These are phyloP conservation scores for Arthrobotrys musiformis DNA, from an alignment of 2,329 filamentous ascomycete genomes.

Conservation along the genomic window DNA sequence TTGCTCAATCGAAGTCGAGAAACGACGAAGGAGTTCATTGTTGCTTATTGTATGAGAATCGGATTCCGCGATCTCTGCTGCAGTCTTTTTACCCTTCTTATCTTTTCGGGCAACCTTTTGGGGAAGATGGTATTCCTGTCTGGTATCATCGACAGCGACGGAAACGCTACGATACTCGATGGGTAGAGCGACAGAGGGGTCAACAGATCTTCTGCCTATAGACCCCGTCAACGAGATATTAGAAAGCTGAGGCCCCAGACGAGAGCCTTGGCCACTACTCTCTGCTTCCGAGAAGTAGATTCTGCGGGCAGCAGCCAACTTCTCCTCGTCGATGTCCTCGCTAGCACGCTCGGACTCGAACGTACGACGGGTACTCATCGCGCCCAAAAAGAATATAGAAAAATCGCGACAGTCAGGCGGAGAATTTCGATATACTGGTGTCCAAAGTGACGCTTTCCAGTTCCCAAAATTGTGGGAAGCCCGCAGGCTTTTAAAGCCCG, in stretches of 20 bases:
- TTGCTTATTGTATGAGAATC: constrained; percentile 48
- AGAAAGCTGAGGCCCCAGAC: constrained; percentile 3
- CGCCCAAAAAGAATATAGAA: constrained; percentile 15
- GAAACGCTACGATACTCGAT: constrained; percentile 51
- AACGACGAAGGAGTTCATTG: constrained; percentile 44
- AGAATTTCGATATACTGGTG: constrained; percentile 23
- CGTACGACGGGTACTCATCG: constrained; percentile 50
- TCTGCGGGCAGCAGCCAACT: constrained; percentile 33
- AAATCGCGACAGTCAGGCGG: constrained; percentile 14
- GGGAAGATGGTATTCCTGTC: constrained; percentile 1
- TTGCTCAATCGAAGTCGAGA: constrained; percentile 41
- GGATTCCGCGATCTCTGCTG: constrained; percentile 43
- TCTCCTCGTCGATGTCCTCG: constrained; percentile 50
- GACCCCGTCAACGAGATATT: constrained; percentile 32
- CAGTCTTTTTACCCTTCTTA: constrained; percentile 46
- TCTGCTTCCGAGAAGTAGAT: constrained; percentile 37
- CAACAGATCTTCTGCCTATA: constrained; percentile 38
- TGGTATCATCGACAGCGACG: constrained; percentile 42
- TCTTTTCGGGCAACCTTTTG: constrained; percentile 29
- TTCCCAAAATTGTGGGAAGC: constrained; percentile 27
- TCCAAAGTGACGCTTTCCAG: constrained; percentile 14
- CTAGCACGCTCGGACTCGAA: constrained; percentile 42
- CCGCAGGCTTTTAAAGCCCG: constrained; percentile 38
- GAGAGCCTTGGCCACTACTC: constrained; percentile 13
- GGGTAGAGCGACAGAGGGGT: constrained; percentile 43